Base-by-base conservation (phyloP, 139 green algal species). In the Cymbomonas tetramitiformis region DNA sequence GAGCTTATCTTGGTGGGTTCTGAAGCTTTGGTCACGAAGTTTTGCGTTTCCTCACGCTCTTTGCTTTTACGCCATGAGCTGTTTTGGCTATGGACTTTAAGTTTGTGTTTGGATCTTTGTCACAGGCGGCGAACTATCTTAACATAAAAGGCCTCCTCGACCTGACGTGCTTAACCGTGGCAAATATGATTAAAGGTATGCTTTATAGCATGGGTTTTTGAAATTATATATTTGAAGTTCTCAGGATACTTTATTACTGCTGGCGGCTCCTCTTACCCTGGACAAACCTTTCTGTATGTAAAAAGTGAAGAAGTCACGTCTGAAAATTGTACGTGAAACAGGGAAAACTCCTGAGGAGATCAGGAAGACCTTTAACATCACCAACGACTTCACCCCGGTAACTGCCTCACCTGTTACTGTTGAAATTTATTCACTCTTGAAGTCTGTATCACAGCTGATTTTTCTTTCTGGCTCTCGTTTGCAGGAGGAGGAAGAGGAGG, bases 71-170 rank as follows among this genome's bases (percentile, higher is more conserved):
- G n/a, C n/a, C n/a, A n/a, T n/a, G n/a, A n/a, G n/a, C n/a, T n/a
- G n/a, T n/a, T n/a, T n/a, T n/a, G n/a, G n/a, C n/a, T n/a, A n/a
- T n/a, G n/a, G n/a, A n/a, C n/a, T n/a, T n/a, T n/a, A n/a, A n/a
- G n/a, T n/a, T n/a, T n/a, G n/a, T 44, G 36, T 15, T 19, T 44
- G n/a, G n/a, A n/a, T n/a, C n/a, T n/a, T n/a, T n/a, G 15, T 28
- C 47, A 26, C 58, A 75, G 77, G 92, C 92, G 0, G 92, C 92
- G 25, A 99, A 99, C 73, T 99, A 99, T 74, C 71, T 99, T 4
- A 97, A 99, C 81, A 99, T 99, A 73, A 97, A 97, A 76, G 56
- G 62, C 10, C 73, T 99, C 51, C 74, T 99, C 46, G 92, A 99
- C 65, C 75, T 97, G 9, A 94, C 86, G 0, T 99, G 92, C 76